Evolutionary conservation across 495 filamentous ascomycete genomes (phyloP).

Genomic region (Talaromyces adpressus): DNA sequence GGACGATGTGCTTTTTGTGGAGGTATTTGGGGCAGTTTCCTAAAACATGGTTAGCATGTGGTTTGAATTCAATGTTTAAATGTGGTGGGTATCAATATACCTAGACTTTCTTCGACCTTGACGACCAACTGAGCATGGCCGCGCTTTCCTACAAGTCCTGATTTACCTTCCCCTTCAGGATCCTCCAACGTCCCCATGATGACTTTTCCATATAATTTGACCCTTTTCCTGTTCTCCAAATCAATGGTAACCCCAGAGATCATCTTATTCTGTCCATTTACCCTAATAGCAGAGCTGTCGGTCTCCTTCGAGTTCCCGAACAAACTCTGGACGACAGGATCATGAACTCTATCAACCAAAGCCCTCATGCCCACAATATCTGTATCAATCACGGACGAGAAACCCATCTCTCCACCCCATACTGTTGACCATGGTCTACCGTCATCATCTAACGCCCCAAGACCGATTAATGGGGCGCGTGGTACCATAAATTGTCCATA

Average conservation of each 20-base stretch:
- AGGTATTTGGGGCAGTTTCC: conserved; percentile 80
- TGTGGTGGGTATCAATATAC: conserved; percentile 23
- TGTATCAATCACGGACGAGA: conserved; percentile 49
- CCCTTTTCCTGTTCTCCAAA: conserved; percentile 54
- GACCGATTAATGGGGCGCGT: conserved; percentile 55
- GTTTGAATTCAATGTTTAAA: background rate
- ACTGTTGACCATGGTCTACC: conserved; percentile 67
- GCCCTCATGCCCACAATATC: conserved; percentile 53
- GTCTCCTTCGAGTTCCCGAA: conserved; percentile 24
- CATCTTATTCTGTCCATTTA: conserved; percentile 27
- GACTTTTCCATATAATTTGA: conserved; percentile 62
- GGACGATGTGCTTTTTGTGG: conserved; percentile 59
- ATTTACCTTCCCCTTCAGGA: conserved; percentile 19
- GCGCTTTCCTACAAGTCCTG: conserved; percentile 14
- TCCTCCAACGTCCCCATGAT: conserved; percentile 45
- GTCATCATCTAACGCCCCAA: conserved; percentile 59
- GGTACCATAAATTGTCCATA: conserved; percentile 47
- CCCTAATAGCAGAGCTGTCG: conserved; percentile 30
- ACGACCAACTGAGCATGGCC: conserved; percentile 59
- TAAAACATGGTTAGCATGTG: conserved; percentile 15
- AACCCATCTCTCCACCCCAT: conserved; percentile 64
- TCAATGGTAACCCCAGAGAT: conserved; percentile 61
- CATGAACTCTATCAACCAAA: conserved; percentile 48
- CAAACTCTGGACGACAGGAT: conserved; percentile 58
- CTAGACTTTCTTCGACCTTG: conserved; percentile 60